Evolutionary conservation across 352 stramenopile species (phyloP).

Genomic region (Phytophthora aleatoria): DNA sequence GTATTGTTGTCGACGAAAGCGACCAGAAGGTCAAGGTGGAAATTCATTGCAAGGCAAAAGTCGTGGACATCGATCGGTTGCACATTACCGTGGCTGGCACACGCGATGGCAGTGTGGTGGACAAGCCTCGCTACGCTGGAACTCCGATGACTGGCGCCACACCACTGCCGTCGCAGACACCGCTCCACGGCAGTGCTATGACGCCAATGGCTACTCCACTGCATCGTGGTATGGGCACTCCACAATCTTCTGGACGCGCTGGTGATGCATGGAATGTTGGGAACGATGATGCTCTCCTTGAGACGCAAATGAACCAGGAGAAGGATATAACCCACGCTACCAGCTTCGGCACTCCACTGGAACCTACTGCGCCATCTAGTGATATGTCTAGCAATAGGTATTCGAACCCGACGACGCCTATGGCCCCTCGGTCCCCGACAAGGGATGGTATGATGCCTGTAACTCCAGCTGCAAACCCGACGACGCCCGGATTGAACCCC

Average conservation of each 20-base stretch:
- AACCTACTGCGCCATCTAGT: slow-evolving; percentile 72
- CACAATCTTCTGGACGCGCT: slow-evolving; percentile 59
- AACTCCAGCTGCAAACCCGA: slow-evolving; percentile 72
- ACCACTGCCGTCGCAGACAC: slow-evolving; percentile 82
- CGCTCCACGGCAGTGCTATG: slow-evolving; percentile 82
- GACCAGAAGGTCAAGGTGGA: slow-evolving; percentile 93
- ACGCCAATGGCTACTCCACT: slow-evolving; percentile 89
- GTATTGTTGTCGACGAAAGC: slow-evolving; percentile 89
- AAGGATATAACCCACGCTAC: slow-evolving; percentile 90
- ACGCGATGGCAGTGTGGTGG: slow-evolving; percentile 75
- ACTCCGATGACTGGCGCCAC: slow-evolving; percentile 82
- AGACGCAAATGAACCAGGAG: slow-evolving; percentile 90
- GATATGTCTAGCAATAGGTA: slow-evolving; percentile 64
- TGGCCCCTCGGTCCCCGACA: slow-evolving; percentile 70
- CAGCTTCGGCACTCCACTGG: slow-evolving; percentile 83
- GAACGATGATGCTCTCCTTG: slow-evolving; percentile 85
- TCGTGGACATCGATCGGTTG: slow-evolving; percentile 86
- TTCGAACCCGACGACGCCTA: slow-evolving; percentile 49
- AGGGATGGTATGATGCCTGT: slow-evolving; percentile 68
- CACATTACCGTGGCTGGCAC: slow-evolving; percentile 80
- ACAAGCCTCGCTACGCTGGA: slow-evolving; percentile 69
- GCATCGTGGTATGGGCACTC: slow-evolving; percentile 81
- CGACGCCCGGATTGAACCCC: slow-evolving; percentile 80
- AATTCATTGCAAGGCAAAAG: slow-evolving; percentile 90
- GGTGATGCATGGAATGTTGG: slow-evolving; percentile 87